These are phyloP conservation scores for Akanthomyces uredinophilus DNA, from an alignment of 2,329 filamentous ascomycete genomes.

Conservation along the genomic window DNA sequence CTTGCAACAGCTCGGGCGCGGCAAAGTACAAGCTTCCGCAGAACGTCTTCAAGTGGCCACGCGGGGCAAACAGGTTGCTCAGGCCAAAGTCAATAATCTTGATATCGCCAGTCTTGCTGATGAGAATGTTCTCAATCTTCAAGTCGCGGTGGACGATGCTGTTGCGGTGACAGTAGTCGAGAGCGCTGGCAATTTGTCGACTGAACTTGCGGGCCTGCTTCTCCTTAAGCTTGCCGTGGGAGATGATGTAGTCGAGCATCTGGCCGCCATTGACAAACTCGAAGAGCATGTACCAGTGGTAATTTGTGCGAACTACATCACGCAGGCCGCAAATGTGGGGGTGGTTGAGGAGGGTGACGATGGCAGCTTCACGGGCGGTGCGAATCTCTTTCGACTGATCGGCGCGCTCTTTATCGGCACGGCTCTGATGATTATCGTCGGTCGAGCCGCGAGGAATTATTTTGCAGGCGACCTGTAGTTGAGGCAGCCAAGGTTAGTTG, in stretches of 20 bases:
- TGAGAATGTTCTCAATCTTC: constrained; percentile 98
- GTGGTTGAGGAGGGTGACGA: constrained; percentile 89
- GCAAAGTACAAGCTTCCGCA: constrained; percentile 98
- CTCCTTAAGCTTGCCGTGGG: constrained; percentile 93
- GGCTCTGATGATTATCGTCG: constrained; percentile 71
- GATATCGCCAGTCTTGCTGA: constrained; percentile 98
- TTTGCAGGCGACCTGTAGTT: constrained; percentile 79
- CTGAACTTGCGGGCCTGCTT: constrained; percentile 98
- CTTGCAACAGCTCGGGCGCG: constrained; percentile 88
- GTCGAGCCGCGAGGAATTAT: constrained; percentile 89
- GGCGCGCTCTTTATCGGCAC: constrained; percentile 75
- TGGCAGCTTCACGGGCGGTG: constrained; percentile 90
- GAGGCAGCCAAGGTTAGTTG: background rate
- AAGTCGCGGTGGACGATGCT: constrained; percentile 96
- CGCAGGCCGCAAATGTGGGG: constrained; percentile 94
- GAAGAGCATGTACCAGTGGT: constrained; percentile 99
- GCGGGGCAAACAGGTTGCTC: constrained; percentile 90
- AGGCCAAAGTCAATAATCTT: constrained; percentile 99
- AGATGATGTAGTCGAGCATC: constrained; percentile 99
- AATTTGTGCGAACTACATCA: constrained; percentile 90
- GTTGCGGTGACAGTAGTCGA: constrained; percentile 97
- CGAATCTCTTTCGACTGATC: constrained; percentile 96
- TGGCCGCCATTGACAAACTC: constrained; percentile 98
- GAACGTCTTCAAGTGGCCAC: constrained; percentile 85
- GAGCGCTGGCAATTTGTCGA: constrained; percentile 89